Conservation (phyloP, 441 rosid species). For the Erodium chrysanthum region DNA sequence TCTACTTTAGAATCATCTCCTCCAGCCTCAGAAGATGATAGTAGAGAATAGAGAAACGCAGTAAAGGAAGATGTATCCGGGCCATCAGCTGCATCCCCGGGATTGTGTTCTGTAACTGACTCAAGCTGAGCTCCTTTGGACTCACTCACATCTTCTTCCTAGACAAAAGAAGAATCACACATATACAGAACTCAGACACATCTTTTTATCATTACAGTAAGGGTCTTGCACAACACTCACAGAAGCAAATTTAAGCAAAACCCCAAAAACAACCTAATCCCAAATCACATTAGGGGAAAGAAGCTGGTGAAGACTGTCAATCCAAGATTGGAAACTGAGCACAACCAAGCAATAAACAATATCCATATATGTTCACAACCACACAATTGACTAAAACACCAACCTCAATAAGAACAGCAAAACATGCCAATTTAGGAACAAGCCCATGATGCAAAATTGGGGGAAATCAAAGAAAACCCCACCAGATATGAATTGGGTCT, state of each 20-base stretch:
- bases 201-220: not conserved
- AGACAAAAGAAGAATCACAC: constrained; percentile 1
- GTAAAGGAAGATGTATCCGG: constrained; percentile 93
- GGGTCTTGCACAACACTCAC: not conserved
- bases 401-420: too few species aligned
- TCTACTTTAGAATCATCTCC: constrained; percentile 27
- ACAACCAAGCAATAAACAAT: not conserved
- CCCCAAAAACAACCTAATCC: not conserved
- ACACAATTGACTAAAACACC: not conserved
- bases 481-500: too few species aligned
- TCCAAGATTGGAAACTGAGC: not conserved
- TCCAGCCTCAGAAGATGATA: constrained; percentile 52
- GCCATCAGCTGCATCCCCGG: constrained; percentile 37
- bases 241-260: not conserved
- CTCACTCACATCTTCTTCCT: constrained; percentile 39
- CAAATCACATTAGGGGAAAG: not conserved
- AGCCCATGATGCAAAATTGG: too few species aligned
- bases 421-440: too few species aligned
- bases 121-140: constrained; percentile 38
- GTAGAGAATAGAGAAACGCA: constrained; percentile 74
- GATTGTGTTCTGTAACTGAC: constrained; percentile 36
- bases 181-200: not conserved
- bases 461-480: too few species aligned
- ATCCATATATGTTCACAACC: not conserved
- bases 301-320: not conserved